A percentile compares a stretch with the other conserved stretches of the same genome.
phyloP scores from a whole-genome alignment of 176 grass and related monocot species.

The Musa schizocarpa region DNA sequence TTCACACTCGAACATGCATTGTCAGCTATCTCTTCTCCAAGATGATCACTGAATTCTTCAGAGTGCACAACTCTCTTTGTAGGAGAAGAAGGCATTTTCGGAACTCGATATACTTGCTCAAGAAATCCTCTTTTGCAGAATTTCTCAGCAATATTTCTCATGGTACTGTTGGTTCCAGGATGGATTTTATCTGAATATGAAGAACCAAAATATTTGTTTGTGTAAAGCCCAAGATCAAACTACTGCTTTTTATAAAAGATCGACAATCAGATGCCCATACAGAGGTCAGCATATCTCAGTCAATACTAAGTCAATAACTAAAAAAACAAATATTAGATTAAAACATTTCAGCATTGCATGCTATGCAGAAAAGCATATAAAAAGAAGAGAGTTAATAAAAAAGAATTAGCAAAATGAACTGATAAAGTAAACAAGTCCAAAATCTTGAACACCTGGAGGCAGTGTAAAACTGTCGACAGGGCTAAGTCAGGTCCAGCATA shows the following conservation, averaged over 20 bases:
- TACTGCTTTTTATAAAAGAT: neutral
- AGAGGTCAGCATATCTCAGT: neutral
- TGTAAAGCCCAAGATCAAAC: neutral
- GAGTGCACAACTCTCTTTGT: too few relatives aligned
- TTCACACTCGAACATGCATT: constrained; percentile 23
- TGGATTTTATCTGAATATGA: neutral
- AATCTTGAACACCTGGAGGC: neutral
- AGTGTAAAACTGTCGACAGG: neutral
- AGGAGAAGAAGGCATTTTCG: neutral
- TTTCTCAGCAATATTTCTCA: neutral
- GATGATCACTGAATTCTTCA: constrained; percentile 4
- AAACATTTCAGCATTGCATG: neutral
- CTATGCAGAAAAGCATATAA: neutral
- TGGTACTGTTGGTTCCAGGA: neutral
- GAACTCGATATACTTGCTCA: constrained; percentile 2
- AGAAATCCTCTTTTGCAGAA: constrained; percentile 4
- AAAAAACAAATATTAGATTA: neutral
- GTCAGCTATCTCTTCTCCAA: constrained; percentile 42
- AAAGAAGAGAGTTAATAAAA: too few relatives aligned
- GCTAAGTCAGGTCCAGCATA: neutral
- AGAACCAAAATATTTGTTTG: neutral
- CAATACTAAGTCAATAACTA: neutral
- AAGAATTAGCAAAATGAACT: neutral
- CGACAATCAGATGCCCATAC: neutral
- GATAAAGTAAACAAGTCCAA: neutral